Conservation (phyloP, 2,329 filamentous ascomycete genomes). For the Talaromyces piceae region DNA sequence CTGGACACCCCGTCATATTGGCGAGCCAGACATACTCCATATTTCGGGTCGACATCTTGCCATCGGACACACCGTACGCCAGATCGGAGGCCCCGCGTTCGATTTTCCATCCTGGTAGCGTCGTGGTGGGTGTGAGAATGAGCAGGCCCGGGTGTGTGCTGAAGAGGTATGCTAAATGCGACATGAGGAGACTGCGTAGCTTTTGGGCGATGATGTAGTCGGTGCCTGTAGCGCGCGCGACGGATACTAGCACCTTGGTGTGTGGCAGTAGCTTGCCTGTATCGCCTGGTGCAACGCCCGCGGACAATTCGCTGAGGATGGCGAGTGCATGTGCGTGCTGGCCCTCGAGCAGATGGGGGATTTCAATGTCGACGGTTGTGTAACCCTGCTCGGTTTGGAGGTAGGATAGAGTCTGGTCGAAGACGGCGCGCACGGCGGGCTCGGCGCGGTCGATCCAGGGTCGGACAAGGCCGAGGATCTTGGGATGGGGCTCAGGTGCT, state of each 20-base stretch:
- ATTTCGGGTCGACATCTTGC: conserved; percentile 62
- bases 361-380: conserved; percentile 40
- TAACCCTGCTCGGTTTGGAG: conserved; percentile 34
- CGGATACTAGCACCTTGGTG: conserved; percentile 62
- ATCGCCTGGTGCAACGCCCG: conserved; percentile 42
- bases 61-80: conserved; percentile 60
- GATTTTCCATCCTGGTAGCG: conserved; percentile 67
- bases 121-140: conserved; percentile 70
- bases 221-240: conserved; percentile 53
- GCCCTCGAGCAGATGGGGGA: conserved; percentile 57
- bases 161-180: conserved; percentile 66
- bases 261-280: conserved; percentile 53
- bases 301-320: conserved; percentile 66
- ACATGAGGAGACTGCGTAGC: conserved; percentile 69
- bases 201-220: conserved; percentile 69
- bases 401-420: conserved; percentile 55
- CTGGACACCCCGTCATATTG: conserved; percentile 73
- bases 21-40: conserved; percentile 85
- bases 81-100: conserved; percentile 55
- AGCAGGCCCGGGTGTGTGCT: conserved; percentile 64
- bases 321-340: conserved; percentile 71
- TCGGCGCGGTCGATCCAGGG: conserved; percentile 65
- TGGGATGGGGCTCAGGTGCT: conserved; percentile 31
- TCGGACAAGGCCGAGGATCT: conserved; percentile 62
- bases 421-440: conserved; percentile 53